Evolutionary conservation across 768 basidiomycete genomes (phyloP), one percentile per base, ranked within the genome.

Genomic region (Mycena haematopus): DNA sequence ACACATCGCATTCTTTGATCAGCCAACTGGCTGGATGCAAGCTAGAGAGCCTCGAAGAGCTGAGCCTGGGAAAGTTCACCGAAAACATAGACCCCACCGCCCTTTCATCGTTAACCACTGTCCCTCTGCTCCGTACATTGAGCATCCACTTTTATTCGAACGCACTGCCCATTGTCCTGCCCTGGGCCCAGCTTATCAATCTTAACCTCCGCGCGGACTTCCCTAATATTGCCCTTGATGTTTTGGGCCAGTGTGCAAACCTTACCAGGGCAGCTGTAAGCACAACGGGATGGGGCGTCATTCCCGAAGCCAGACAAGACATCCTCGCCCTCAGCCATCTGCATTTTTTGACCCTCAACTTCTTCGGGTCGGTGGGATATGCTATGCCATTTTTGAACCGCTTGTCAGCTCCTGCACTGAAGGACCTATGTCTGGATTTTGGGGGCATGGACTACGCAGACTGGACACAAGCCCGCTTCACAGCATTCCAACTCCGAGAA

Each of bases 401-500:
- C 22, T 0, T 52, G 11, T 22, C 21, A 7, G 51, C 36, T 14
- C 35, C 51, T 36, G 33, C 33, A 3, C 35, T 52, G 51, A 35
- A 52, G 5, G 13, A 38, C 3, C 22, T 52, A 9, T 22, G 36
- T 38, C 21, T 52, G 22, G 21, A 36, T 24, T 36, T 21, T n/a
- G 14, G 7, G 21, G 11, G 17, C 2, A 6, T 21, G 40, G 4
- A 2, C 3, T 4, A 3, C 17, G 22, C 3, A 14, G 7, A 11
- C 21, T 52, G 33, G 51, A 13, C 5, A 24, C 11, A 36, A 35
- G 24, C 35, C 33, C 21, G 6, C 22, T 38, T 52, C 35, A 36
- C 51, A 10, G 51, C 51, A 8, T 52, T 52, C 51, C 51, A 38
- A 36, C 52, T 25, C 22, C 52, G 52, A 8, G 36, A 36, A 21